phyloP scores from a whole-genome alignment of 768 basidiomycete species.

The Amyloporia xantha region DNA sequence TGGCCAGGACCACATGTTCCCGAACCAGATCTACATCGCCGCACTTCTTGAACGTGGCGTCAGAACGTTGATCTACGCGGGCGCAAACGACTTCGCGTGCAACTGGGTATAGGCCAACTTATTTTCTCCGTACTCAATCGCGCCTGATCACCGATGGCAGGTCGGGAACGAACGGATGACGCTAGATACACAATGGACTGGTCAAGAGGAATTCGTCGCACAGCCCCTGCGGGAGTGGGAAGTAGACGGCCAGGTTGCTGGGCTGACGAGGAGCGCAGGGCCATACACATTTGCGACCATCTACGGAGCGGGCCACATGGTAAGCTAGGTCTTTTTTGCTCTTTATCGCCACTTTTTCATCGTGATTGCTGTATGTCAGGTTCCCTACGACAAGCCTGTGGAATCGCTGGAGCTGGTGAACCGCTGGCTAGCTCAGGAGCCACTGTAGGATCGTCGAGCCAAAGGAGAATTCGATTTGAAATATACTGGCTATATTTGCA shows the following conservation, averaged over 20 bases:
- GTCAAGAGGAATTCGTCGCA: conserved; percentile 38
- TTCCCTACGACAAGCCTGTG: conserved; percentile 57
- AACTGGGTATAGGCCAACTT: conserved; percentile 36
- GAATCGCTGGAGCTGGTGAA: conserved; percentile 45
- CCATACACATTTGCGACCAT: conserved; percentile 60
- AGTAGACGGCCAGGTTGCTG: conserved; percentile 45
- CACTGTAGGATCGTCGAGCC: too few species aligned
- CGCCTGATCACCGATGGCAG: conserved; percentile 7
- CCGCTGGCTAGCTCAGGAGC: conserved; percentile 36
- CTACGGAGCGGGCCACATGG: conserved; percentile 69
- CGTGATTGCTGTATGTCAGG: conserved; percentile 25
- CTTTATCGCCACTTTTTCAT: background rate
- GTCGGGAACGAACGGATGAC: conserved; percentile 61
- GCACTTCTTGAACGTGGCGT: conserved; percentile 52
- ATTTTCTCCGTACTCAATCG: too few species aligned
- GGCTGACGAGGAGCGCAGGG: conserved; percentile 44
- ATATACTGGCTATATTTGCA: too few species aligned
- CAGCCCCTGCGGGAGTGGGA: conserved; percentile 46
- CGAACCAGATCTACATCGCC: conserved; percentile 36
- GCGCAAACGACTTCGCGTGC: conserved; percentile 49
- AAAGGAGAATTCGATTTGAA: too few species aligned
- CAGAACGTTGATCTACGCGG: conserved; percentile 46
- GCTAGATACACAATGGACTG: conserved; percentile 52
- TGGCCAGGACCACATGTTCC: conserved; percentile 34
- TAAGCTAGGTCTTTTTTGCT: conserved; percentile 21